Percentiles rank a stretch among this genome's conserved stretches.
Conservation (phyloP, 208 protist genomes). For the Leishmania guyanensis region DNA sequence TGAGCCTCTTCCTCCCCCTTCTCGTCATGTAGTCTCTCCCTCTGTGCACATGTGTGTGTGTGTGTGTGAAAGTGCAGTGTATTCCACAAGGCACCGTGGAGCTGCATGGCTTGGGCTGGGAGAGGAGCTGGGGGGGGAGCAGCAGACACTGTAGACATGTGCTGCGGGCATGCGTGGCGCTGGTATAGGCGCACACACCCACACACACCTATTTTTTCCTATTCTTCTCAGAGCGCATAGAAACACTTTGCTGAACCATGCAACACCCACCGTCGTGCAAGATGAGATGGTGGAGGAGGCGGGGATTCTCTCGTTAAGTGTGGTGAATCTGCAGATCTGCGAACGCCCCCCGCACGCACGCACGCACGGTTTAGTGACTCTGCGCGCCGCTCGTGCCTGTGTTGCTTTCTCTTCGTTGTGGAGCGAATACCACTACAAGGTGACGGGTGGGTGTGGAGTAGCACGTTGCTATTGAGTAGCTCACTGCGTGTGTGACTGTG, state of each 20-base stretch:
- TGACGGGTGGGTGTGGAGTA: not conserved
- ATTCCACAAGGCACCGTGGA: not conserved
- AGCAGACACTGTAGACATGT: not conserved
- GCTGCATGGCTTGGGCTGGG: not conserved
- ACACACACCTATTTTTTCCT: slow-evolving; percentile 15
- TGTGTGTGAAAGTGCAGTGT: not conserved
- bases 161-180: not conserved
- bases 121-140: not conserved
- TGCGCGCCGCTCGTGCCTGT: not conserved
- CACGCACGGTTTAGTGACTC: not conserved
- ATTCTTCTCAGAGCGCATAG: slow-evolving; percentile 21
- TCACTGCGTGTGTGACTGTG: not conserved
- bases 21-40: not conserved
- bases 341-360: not conserved
- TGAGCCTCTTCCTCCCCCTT: not conserved
- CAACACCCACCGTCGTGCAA: not conserved
- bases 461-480: not conserved
- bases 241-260: not conserved
- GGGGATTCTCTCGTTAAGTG: not conserved
- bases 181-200: not conserved
- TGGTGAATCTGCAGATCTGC: not conserved
- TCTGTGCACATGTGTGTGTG: not conserved
- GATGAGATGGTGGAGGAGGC: not conserved
- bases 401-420: not conserved
- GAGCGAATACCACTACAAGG: not conserved